Evolutionary conservation across 1,284 basidiomycete species (phyloP), one percentile per base, ranked within the genome.

Genomic region (Ganoderma multipileum): DNA sequence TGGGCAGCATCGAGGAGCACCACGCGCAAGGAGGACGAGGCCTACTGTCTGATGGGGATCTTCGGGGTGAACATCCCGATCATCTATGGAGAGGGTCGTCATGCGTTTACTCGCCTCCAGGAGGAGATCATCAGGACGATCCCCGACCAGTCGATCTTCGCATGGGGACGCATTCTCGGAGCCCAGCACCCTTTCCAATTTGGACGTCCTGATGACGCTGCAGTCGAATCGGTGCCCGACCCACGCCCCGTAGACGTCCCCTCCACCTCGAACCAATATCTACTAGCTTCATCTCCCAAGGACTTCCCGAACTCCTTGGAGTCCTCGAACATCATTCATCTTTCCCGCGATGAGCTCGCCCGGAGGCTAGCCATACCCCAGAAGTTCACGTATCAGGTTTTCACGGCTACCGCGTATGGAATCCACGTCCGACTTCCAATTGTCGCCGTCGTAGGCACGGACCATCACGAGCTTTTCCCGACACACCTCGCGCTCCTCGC

Each of bases 381-480:
- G 0, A 44, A 59, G 9, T 12, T n/a, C 18, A 9, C 42, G 20
- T 36, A 65, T 61, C 36, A 66, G 23, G 6, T 63, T 7, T 72
- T 61, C 52, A 68, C 64, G 11, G 60, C 47, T 9, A 72, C 71
- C 3, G 61, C 71, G 8, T 66, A 72, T n/a, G 71, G 68, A 1
- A 60, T 72, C 18, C 64, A 60, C 28, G 60, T 58, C 12, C 64
- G 54, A 3, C 62, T 72, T 20, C 71, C 71, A 0, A 52, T 72
- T 23, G 30, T 72, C 23, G 39, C 33, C 5, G 64, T 68, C 12
- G 18, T 16, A 11, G 52, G 63, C 4, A 50, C n/a, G 26, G 57
- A 64, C 26, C 33, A 28, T 12, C 52, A 60, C 5, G 55, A 33
- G 12, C 61, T 55, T 42, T 16, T 52, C 41, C 61, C 71, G 8